Evolutionary conservation across 1,284 basidiomycete genomes (phyloP), one percentile per base, ranked within the genome.

Genomic region (Ceratobasidium sp.): DNA sequence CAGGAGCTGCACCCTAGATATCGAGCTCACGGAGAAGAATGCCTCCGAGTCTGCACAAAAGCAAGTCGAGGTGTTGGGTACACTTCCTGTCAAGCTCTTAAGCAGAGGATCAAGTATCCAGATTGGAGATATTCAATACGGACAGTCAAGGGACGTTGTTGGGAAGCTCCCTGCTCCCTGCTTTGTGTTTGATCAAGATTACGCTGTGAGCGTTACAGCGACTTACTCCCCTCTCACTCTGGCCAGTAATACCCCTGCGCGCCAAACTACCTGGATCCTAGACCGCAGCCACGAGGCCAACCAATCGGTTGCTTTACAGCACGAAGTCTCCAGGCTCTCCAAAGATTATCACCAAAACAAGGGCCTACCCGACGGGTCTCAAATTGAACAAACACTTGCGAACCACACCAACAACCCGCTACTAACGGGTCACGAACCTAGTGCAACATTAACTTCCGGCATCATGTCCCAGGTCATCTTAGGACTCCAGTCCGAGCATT

Each of bases 1-100:
- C 17, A 52, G 62, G 25, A n/a, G n/a, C n/a, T n/a, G n/a, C n/a
- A n/a, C n/a, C n/a, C n/a, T n/a, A n/a, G n/a, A n/a, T n/a, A n/a
- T n/a, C n/a, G n/a, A n/a, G n/a, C n/a, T n/a, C n/a, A n/a, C n/a
- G n/a, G 42, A 52, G 3, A 54, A 54, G 27, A n/a, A n/a, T n/a
- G n/a, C n/a, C n/a, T n/a, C n/a, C n/a, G n/a, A n/a, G n/a, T n/a
- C n/a, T n/a, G n/a, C n/a, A n/a, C n/a, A n/a, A n/a, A n/a, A n/a
- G n/a, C n/a, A n/a, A n/a, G n/a, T n/a, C n/a, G 31, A 45, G 13
- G 38, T 71, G 17, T 31, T 43, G 1, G 71, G 71, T n/a, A 40
- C 55, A 15, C 22, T 62, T 35, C 32, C 56, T 86, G 84, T 77
- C 20, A 83, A 82, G 76, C 91, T 88, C 72, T 91, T 56, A 3